Evolutionary conservation across 2,329 filamentous ascomycete genomes (phyloP).

Genomic region (Pleoardoris graminearum): DNA sequence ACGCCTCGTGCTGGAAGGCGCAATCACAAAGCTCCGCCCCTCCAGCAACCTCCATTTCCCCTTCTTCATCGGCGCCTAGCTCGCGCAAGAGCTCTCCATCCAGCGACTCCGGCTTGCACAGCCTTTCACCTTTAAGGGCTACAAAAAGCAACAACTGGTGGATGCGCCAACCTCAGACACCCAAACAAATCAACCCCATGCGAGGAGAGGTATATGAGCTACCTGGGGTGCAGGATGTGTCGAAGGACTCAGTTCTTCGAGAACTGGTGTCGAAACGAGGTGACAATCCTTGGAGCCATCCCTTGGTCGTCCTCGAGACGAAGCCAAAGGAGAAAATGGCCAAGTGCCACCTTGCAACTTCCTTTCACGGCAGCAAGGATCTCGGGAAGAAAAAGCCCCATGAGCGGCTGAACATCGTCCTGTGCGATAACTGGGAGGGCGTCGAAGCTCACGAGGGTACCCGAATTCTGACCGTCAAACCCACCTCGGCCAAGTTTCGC

Average conservation of each 20-base stretch:
- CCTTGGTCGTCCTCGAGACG: slow-evolving; percentile 6
- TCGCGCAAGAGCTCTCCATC: background rate
- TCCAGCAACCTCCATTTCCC: too few species aligned
- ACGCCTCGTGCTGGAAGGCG: too few species aligned
- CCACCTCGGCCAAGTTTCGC: slow-evolving; percentile 17
- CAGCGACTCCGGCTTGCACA: background rate
- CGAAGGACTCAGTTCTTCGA: background rate
- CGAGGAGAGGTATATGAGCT: slow-evolving; percentile 5
- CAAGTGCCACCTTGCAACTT: slow-evolving; percentile 1
- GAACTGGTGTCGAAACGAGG: background rate
- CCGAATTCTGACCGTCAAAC: slow-evolving; percentile 9
- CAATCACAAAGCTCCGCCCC: too few species aligned
- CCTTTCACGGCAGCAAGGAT: background rate
- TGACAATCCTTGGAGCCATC: slow-evolving; percentile 3
- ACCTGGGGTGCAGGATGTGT: background rate
- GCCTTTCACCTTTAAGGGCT: background rate
- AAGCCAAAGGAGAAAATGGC: background rate
- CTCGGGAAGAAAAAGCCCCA: background rate
- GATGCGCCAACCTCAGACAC: background rate
- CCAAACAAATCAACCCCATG: background rate
- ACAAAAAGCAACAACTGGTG: background rate
- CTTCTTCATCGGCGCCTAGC: background rate
- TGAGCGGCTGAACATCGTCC: background rate
- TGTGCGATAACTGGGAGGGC: background rate
- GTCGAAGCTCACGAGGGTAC: slow-evolving; percentile 6